Conservation (phyloP, 441 rosid genomes). For the Eruca vesicaria region DNA sequence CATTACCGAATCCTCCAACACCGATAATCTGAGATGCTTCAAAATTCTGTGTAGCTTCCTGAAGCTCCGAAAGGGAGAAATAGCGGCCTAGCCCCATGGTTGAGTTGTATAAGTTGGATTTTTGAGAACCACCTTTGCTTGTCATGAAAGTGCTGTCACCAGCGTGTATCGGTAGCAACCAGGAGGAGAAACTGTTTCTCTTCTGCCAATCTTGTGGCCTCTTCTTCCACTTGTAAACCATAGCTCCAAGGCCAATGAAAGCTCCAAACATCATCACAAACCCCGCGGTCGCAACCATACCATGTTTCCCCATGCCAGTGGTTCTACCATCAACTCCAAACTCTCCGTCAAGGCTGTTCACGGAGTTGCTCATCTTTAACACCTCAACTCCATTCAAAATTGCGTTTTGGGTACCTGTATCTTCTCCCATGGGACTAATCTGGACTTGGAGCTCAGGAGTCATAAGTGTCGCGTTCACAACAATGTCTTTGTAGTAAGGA, state of each 20-base stretch:
- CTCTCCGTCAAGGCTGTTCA: slow-evolving; percentile 66
- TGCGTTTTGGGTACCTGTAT: slow-evolving; percentile 55
- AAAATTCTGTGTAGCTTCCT: slow-evolving; percentile 77
- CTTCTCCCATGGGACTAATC: slow-evolving; percentile 62
- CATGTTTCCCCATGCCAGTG: slow-evolving; percentile 44
- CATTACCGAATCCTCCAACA: slow-evolving; percentile 91
- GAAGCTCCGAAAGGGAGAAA: slow-evolving; percentile 70
- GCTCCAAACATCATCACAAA: slow-evolving; percentile 98
- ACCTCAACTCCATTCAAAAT: slow-evolving; percentile 80
- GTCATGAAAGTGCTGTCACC: slow-evolving; percentile 67
- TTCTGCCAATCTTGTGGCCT: slow-evolving; percentile 93
- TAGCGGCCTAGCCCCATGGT: slow-evolving; percentile 71
- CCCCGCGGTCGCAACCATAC: slow-evolving; percentile 72
- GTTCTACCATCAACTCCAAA: no score
- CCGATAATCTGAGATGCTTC: slow-evolving; percentile 69
- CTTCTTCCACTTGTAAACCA: slow-evolving; percentile 86
- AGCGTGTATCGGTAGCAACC: slow-evolving; percentile 84
- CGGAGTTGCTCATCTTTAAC: slow-evolving; percentile 79
- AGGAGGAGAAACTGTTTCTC: slow-evolving; percentile 84
- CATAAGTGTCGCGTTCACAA: slow-evolving; percentile 59
- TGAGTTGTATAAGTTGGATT: slow-evolving; percentile 59
- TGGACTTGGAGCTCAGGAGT: slow-evolving; percentile 49
- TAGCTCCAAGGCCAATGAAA: slow-evolving; percentile 87
- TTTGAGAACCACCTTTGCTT: slow-evolving; percentile 69
- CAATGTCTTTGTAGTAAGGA: slow-evolving; percentile 70